Conservation (phyloP, 306 rosid species). For the Gleditsia sinensis region DNA sequence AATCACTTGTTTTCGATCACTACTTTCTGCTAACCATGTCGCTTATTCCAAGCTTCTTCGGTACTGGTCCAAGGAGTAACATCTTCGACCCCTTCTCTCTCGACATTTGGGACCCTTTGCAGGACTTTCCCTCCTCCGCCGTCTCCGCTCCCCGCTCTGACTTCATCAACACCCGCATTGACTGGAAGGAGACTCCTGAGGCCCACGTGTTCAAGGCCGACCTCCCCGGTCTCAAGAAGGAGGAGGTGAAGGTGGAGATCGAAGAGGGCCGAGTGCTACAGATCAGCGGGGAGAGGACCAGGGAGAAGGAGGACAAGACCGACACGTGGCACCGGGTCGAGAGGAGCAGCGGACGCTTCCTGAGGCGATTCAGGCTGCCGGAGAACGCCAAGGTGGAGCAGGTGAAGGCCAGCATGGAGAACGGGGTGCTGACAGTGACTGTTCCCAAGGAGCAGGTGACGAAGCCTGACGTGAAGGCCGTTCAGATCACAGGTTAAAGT, state of each 20-base stretch:
- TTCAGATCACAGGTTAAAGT: conserved; percentile 38
- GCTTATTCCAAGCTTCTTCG: conserved; percentile 48
- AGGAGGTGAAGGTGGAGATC: conserved; percentile 47
- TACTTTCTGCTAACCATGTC: conserved; percentile 23
- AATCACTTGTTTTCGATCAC: not conserved
- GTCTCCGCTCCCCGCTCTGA: not conserved
- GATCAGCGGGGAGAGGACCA: conserved; percentile 43
- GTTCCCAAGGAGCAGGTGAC: conserved; percentile 39
- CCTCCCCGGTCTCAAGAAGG: conserved; percentile 42
- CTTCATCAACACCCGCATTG: conserved; percentile 35
- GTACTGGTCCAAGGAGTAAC: conserved; percentile 44
- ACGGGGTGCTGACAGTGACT: conserved; percentile 45
- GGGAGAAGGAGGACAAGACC: conserved; percentile 43
- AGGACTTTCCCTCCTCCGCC: conserved; percentile 5
- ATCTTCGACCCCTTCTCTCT: conserved; percentile 45
- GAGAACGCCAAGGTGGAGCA: conserved; percentile 41
- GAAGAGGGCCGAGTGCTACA: conserved; percentile 42
- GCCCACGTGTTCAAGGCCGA: conserved; percentile 49
- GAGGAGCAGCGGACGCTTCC: conserved; percentile 41
- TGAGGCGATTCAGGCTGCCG: conserved; percentile 47
- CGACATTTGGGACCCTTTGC: conserved; percentile 40
- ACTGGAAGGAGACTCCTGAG: conserved; percentile 51
- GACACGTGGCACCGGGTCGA: conserved; percentile 47
- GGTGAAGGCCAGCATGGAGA: conserved; percentile 41
- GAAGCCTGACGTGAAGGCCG: conserved; percentile 36